Conservation (phyloP, 2,329 filamentous ascomycete species). For the Leptographium flavum region DNA sequence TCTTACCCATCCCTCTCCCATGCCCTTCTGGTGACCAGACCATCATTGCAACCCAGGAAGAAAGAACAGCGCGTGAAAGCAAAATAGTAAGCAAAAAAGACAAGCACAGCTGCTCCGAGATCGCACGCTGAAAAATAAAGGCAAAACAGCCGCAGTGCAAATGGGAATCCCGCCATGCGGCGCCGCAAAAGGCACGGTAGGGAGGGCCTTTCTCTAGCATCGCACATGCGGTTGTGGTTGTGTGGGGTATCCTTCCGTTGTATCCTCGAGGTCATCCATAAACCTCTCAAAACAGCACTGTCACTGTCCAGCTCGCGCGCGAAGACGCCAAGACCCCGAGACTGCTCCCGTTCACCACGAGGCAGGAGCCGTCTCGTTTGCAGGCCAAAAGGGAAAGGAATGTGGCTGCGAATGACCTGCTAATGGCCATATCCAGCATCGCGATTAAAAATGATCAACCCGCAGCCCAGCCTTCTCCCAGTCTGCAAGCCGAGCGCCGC, state of each 20-base stretch:
- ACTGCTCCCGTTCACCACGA: too few species aligned
- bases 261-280: conserved; percentile 1
- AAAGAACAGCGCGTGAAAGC: background rate
- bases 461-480: background rate
- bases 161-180: background rate
- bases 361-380: too few species aligned
- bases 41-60: conserved; percentile 4
- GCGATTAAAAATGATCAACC: background rate
- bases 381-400: background rate
- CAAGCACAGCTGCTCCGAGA: background rate
- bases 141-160: background rate
- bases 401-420: background rate
- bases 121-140: background rate
- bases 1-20: conserved; percentile 1
- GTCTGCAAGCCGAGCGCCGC: background rate
- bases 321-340: background rate
- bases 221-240: background rate
- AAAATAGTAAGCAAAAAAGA: too few species aligned
- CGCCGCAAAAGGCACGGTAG: background rate
- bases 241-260: conserved; percentile 3
- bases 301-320: background rate
- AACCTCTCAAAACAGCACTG: background rate
- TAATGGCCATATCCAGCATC: background rate
- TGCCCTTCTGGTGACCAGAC: conserved; percentile 4
- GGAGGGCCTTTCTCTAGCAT: too few species aligned